Base-by-base conservation (phyloP, 2,329 filamentous ascomycete genomes). In the Colletotrichum tropicale region DNA sequence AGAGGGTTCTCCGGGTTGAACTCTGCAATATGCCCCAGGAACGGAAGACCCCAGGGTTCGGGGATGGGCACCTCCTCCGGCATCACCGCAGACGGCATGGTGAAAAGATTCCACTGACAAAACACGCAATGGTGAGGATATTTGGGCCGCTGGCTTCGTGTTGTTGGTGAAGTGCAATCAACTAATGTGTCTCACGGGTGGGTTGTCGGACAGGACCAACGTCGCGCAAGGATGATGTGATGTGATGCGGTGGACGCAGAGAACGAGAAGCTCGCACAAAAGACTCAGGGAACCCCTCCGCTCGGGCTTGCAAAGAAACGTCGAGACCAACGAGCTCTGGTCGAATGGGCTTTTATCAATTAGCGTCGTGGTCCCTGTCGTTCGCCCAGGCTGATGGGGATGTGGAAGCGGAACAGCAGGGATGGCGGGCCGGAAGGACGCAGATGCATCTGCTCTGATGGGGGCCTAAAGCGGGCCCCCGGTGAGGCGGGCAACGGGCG, bases 21-120 rank as follows among this genome's bases (percentile, higher is more conserved):
- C 77, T 94, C 92, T 70, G 86, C 85, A 34, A 93, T 81, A 78
- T 95, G 94, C 32, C 94, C 93, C 28, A 95, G 77, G 30, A 95
- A 82, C 2, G 93, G 93, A 71, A 93, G 85, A 4, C 91, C 92
- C 70, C 87, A 88, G 30, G 93, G 93, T 62, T 91, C 75, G n/a
- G 72, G 70, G 24, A 79, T 79, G n/a, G 78, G 75, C 30, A 77
- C 52, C 24, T 74, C 68, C 34, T 77, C 32, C 24, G 66, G 80
- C 84, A 85, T 85, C 28, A 30, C 55, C 28, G 21, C 24, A 24
- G 61, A 32, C 18, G 58, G 28, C 28, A 34, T 64, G 21, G 34
- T 24, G 58, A n/a, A 13, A 15, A 62, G n/a, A 36, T 21, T 24
- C 8, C 21, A 30, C 13, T 10, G 26, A 15, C 18, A 5, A n/a